Conservation (phyloP, 139 green algal genomes). For the Gonium pectorale region DNA sequence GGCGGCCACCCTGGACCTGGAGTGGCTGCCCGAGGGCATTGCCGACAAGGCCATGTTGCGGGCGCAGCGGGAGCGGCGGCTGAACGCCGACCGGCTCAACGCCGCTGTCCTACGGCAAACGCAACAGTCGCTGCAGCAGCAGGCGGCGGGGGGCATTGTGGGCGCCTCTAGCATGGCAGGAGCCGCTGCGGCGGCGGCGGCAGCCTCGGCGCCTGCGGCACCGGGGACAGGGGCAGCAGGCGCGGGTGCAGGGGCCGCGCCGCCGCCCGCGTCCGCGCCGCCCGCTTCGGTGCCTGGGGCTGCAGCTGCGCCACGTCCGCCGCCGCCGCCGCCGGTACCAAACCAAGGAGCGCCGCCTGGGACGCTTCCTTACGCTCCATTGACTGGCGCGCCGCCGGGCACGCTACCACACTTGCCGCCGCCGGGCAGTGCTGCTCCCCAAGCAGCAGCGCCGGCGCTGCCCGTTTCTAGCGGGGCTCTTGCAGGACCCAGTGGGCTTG, state of each 20-base stretch:
- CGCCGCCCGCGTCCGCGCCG: background rate
- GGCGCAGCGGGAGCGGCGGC: background rate
- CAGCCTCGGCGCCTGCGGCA: background rate
- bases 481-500: too few relatives aligned
- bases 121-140: slow-evolving; percentile 8
- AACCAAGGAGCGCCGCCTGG: slow-evolving; percentile 4
- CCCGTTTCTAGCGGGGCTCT: too few relatives aligned
- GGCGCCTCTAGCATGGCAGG: slow-evolving; percentile 6
- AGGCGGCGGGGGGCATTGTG: slow-evolving; percentile 32
- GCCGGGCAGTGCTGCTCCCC: background rate
- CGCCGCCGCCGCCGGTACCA: slow-evolving; percentile 1
- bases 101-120: background rate
- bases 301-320: background rate
- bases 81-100: slow-evolving; percentile 13
- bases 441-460: background rate
- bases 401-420: slow-evolving; percentile 9
- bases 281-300: background rate
- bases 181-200: background rate
- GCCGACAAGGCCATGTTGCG: slow-evolving; percentile 19
- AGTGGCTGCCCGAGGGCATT: slow-evolving; percentile 40
- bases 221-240: background rate
- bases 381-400: background rate
- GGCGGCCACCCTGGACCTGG: slow-evolving; percentile 37
- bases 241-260: background rate
- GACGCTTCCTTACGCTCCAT: background rate